These are phyloP conservation scores for Cytospora schulzeri DNA, from an alignment of 2,329 filamentous ascomycete genomes.

Conservation along the genomic window DNA sequence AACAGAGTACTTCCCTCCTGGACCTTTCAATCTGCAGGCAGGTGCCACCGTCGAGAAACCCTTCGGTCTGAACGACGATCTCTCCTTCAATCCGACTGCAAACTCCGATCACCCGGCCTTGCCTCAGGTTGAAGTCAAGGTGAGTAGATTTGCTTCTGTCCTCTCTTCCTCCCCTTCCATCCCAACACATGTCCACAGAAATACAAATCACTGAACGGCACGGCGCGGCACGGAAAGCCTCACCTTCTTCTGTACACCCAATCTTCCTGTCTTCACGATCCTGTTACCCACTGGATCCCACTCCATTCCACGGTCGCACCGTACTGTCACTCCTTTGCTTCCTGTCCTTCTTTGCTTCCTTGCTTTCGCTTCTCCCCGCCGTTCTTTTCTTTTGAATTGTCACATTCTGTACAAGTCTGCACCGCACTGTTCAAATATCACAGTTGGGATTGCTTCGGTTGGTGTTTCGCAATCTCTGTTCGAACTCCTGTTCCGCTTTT, in stretches of 20 bases:
- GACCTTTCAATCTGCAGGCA: neutral
- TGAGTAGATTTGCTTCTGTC: neutral
- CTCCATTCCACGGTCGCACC: constrained; percentile 32
- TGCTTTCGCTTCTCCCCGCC: constrained; percentile 17
- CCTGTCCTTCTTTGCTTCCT: constrained; percentile 26
- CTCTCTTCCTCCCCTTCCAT: neutral
- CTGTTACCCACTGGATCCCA: constrained; percentile 34
- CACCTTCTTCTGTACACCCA: constrained; percentile 4
- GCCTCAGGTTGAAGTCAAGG: neutral
- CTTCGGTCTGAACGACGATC: neutral
- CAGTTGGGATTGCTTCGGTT: neutral
- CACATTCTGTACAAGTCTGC: neutral
- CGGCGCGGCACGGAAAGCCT: constrained; percentile 4
- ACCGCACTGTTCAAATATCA: neutral
- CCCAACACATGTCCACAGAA: neutral
- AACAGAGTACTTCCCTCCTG: neutral
- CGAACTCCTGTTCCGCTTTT: neutral
- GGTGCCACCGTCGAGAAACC: neutral
- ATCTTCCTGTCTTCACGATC: neutral
- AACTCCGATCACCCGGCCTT: neutral
- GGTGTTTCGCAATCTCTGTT: neutral
- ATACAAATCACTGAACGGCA: neutral
- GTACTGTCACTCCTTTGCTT: constrained; percentile 35
- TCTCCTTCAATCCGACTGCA: neutral
- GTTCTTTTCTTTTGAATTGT: constrained; percentile 3